Evolutionary conservation across 2,329 filamentous ascomycete species (phyloP), one percentile per base, ranked within the genome.

Genomic region (Alternaria postmessia): DNA sequence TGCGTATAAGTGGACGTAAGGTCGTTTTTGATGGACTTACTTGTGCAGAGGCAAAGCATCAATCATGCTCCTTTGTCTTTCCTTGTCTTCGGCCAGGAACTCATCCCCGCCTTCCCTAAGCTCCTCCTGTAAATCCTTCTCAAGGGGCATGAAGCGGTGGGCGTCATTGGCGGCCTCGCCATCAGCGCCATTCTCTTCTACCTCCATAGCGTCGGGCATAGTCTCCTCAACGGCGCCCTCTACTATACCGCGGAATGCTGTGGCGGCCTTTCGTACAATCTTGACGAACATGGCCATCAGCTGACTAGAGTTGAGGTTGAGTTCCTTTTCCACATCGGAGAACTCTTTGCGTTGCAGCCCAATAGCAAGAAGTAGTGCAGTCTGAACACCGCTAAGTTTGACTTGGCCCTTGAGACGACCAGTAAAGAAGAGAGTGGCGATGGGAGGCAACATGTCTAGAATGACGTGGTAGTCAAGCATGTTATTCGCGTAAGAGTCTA

Each of bases 401-500:
- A 97, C 84, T 51, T 84, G 83, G 36, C 81, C 79, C 70, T 85
- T 88, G 18, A 98, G 83, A 9, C 89, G 88, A 48, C 92, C 91
- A 0, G 88, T 89, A 79, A 99, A 99, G 83, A 94, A 97, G 26
- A 96, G 86, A 24, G 85, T 84, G 1, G 95, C 90, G 64, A 99
- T 88, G 1, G 85, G 87, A 0, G 95, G 95, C 57, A 99, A 85
- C 73, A 99, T 87, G 76, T 99, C 96, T 28, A 98, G 86, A 56
- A 99, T 95, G 69, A 97, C 94, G 75, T 97, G 96, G 82, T 98
- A 97, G 79, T 99, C 96, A 42, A 99, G 88, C 86, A 97, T 91
- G 80, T 96, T 97, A 80, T 96, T 96, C 16, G 95, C 92, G 72
- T 99, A 99, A 43, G 91, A 94, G 75, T 97, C 94, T 3, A 99